These are phyloP conservation scores for Xylariaceae sp. DNA, from an alignment of 2,329 filamentous ascomycete species.

Conservation along the genomic window DNA sequence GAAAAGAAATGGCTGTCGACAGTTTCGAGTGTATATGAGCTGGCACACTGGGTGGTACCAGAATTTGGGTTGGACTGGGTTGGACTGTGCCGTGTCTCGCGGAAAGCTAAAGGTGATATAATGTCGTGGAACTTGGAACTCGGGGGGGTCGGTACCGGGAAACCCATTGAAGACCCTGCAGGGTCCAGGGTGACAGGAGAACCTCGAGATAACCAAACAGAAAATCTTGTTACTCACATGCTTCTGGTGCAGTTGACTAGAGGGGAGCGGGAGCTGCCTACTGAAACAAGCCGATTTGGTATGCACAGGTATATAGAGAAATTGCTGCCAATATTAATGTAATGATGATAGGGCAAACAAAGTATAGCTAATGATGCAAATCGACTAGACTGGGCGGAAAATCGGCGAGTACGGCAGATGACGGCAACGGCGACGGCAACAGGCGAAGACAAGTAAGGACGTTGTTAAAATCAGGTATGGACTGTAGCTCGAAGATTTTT, in stretches of 20 bases:
- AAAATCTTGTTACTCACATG: slow-evolving; percentile 34
- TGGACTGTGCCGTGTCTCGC: slow-evolving; percentile 17
- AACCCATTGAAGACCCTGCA: slow-evolving; percentile 8
- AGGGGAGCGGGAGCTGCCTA: slow-evolving; percentile 19
- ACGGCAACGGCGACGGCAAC: slow-evolving; percentile 7
- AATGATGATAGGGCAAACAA: slow-evolving; percentile 1
- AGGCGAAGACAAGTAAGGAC: slow-evolving; percentile 11
- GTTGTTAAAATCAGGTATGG: slow-evolving; percentile 25
- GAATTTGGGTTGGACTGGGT: too few species aligned
- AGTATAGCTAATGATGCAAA: slow-evolving; percentile 4
- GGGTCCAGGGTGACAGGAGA: slow-evolving; percentile 8
- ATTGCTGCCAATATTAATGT: slow-evolving; percentile 13
- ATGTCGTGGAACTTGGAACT: slow-evolving; percentile 6
- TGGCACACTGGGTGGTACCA: slow-evolving; percentile 2
- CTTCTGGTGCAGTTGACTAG: slow-evolving; percentile 22
- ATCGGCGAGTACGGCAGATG: neutral
- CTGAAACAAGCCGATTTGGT: slow-evolving; percentile 13
- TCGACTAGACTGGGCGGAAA: neutral
- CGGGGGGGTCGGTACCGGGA: slow-evolving; percentile 5
- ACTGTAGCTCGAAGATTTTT: slow-evolving; percentile 16
- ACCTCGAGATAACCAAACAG: slow-evolving; percentile 15
- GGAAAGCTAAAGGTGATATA: slow-evolving; percentile 17
- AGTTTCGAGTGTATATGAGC: neutral
- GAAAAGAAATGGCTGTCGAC: neutral
- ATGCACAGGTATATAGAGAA: slow-evolving; percentile 14